A percentile compares a stretch with the other conserved stretches of the same genome.
Evolutionary conservation across 345 rosid species (phyloP).

Genomic region (Salix udensis): DNA sequence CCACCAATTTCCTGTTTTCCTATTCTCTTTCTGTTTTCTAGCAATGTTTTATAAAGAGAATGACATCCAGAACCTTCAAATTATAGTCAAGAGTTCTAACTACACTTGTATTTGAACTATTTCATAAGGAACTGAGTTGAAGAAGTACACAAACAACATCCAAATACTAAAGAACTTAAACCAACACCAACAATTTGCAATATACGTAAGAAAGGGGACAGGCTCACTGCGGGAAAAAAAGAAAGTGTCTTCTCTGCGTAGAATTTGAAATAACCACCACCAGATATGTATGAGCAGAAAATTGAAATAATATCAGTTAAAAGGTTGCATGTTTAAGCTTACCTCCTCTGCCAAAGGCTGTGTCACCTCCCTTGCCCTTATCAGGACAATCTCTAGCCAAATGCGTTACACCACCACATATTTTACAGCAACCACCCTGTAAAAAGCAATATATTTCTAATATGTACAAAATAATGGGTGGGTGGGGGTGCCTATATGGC

Average conservation of each 20-base stretch:
- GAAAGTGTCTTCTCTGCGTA: neutral
- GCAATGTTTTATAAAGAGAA: neutral
- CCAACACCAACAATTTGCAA: neutral
- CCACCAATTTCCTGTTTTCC: neutral
- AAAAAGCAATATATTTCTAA: conserved; percentile 10
- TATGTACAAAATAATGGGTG: conserved; percentile 3
- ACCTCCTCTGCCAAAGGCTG: conserved; percentile 34
- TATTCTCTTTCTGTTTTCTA: neutral
- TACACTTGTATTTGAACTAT: neutral
- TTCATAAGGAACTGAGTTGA: neutral
- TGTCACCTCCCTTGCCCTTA: conserved; percentile 41
- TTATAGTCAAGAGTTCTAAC: neutral
- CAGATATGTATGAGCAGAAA: neutral
- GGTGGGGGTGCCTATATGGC: neutral
- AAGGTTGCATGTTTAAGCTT: conserved; percentile 31
- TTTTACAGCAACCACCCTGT: conserved; percentile 90
- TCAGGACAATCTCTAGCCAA: conserved; percentile 88
- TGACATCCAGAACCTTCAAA: neutral
- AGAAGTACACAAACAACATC: neutral
- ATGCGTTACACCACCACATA: conserved; percentile 91
- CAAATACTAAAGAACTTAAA: neutral
- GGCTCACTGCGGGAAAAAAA: neutral
- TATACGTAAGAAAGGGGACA: neutral
- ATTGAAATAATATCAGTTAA: conserved; percentile 1
- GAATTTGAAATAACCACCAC: neutral